phyloP scores from a whole-genome alignment of 345 rosid species.

The Eucalyptus brandiana region DNA sequence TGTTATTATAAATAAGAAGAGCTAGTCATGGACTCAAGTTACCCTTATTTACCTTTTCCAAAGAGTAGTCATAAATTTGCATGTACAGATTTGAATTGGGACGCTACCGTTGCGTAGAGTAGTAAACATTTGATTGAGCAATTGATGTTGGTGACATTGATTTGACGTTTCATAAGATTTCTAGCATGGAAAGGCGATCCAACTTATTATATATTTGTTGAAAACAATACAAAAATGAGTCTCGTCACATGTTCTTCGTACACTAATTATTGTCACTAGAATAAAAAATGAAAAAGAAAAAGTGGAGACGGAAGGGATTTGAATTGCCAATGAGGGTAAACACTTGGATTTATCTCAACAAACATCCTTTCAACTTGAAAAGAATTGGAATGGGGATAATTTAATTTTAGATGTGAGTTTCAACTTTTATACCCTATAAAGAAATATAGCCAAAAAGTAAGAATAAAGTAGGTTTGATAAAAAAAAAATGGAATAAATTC shows the following conservation, averaged over 20 bases:
- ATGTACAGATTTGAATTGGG: background rate
- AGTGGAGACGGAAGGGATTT: background rate
- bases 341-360: too few relatives aligned
- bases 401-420: rapidly evolving
- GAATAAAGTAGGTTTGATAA: too few relatives aligned
- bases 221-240: background rate
- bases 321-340: background rate
- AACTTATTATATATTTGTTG: background rate
- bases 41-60: background rate
- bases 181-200: background rate
- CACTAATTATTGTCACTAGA: background rate
- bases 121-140: background rate
- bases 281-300: background rate
- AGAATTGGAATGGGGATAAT: rapidly evolving
- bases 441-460: too few relatives aligned
- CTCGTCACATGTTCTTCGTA: background rate
- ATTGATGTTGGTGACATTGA: background rate
- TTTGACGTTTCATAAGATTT: background rate
- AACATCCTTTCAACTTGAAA: rapidly evolving
- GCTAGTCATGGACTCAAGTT: background rate
- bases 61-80: background rate
- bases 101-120: background rate
- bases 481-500: rapidly evolving
- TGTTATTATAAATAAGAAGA: background rate
- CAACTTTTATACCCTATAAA: rapidly evolving